Percentiles rank a stretch among this genome's conserved stretches.
Evolutionary conservation across 2,329 filamentous ascomycete species (phyloP).

Genomic region (Lachnellula suecica): DNA sequence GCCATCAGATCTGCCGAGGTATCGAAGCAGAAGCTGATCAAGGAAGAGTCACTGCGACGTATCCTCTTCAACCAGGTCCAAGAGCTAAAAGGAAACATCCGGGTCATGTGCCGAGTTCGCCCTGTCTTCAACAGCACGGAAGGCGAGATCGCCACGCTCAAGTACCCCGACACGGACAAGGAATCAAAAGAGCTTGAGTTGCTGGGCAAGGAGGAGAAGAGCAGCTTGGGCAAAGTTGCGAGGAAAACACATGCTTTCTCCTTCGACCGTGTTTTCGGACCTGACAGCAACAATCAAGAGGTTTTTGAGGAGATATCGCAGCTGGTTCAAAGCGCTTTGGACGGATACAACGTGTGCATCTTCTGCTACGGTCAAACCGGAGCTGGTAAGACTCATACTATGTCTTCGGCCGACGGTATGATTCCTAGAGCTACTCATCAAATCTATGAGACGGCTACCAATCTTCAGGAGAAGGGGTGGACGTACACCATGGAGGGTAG

Average conservation of each 20-base stretch:
- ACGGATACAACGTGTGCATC: conserved; percentile 98
- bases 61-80: conserved; percentile 98
- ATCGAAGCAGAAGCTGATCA: conserved; percentile 78
- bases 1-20: conserved; percentile 68
- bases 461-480: conserved; percentile 89
- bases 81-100: conserved; percentile 96
- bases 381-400: conserved; percentile 94
- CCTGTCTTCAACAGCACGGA: conserved; percentile 63
- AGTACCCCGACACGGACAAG: conserved; percentile 75
- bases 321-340: conserved; percentile 90
- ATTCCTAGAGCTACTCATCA: conserved; percentile 91
- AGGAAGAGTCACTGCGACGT: conserved; percentile 85
- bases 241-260: conserved; percentile 82
- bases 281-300: conserved; percentile 73
- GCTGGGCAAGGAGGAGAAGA: conserved; percentile 79
- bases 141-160: conserved; percentile 69
- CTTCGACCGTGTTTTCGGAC: conserved; percentile 91
- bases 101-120: conserved; percentile 94
- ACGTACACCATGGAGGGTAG: conserved; percentile 90
- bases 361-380: conserved; percentile 98
- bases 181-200: conserved; percentile 87
- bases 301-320: conserved; percentile 97
- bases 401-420: conserved; percentile 90
- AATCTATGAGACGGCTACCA: conserved; percentile 85
- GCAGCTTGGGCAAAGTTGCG: conserved; percentile 71